Base-by-base conservation (phyloP, 2,329 filamentous ascomycete species). In the Pseudogymnoascus sp. region DNA sequence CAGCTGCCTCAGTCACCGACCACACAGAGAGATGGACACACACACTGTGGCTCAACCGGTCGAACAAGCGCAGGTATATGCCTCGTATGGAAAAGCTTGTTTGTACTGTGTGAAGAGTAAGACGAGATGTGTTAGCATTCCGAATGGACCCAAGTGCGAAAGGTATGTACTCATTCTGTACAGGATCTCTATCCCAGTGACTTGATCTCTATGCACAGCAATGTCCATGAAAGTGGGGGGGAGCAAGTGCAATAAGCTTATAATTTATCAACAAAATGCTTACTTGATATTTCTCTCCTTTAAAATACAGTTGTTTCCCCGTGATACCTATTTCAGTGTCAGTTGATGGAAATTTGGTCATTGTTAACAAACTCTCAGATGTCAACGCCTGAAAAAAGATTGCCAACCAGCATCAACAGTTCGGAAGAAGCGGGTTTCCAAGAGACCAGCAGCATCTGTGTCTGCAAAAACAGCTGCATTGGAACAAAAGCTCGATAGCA, bases 401-500 rank as follows among this genome's bases (percentile, higher is more conserved):
- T 66, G 65, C 25, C 62, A 64, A 12, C 63, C 64, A 13, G 59
- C 61, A 35, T 36, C 42, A 31, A 62, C 58, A 35, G 58, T 51
- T 12, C 59, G 61, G 5, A 62, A 61, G 12, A 66, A 63, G 61
- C 36, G 58, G 9, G 55, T 35, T 36, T 61, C 41, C 10, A 66
- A 61, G 51, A 62, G 55, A 17, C 39, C 61, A 29, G 62, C 64
- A 33, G 58, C 62, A 15, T 44, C 60, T 59, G 38, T 9, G 17
- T 55, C 48, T 15, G 29, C 27, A n/a, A 66, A 64, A 38, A 66
- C 65, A 15, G 65, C 65, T 48, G 63, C 63, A 17, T 62, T 66
- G 5, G 65, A 66, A 55, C 42, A 64, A 44, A 66, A 66, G 25
- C 62, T 66, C 13, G 64, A 66, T 17, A 63, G 64, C 6, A 29